phyloP scores from a whole-genome alignment of 805 yeast genomes.

The Diddensiella transvaalensis region DNA sequence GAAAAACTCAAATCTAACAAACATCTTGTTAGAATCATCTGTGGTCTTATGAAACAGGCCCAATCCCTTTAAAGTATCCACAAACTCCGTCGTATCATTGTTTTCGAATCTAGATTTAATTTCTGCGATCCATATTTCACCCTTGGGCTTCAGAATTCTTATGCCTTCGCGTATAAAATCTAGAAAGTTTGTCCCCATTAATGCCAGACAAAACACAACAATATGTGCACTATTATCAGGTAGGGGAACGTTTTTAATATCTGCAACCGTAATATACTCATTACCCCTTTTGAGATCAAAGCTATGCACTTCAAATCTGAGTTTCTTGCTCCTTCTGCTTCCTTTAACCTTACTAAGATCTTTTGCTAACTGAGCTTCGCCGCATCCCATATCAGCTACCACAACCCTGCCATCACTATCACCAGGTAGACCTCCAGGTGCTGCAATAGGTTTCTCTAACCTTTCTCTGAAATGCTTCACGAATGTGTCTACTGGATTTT shows the following conservation, averaged over 20 bases:
- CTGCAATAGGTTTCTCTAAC: conserved; percentile 63
- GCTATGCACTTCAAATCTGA: conserved; percentile 64
- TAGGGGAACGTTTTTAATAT: conserved; percentile 85
- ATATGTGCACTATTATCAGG: conserved; percentile 73
- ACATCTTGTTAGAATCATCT: conserved; percentile 87
- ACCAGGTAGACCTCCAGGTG: conserved; percentile 92
- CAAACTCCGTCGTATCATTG: conserved; percentile 55
- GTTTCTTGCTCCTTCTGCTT: conserved; percentile 34
- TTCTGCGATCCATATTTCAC: conserved; percentile 97
- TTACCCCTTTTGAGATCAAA: conserved; percentile 91
- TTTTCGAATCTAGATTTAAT: conserved; percentile 89
- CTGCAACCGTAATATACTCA: conserved; percentile 92
- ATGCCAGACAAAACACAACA: conserved; percentile 89
- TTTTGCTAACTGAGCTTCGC: conserved; percentile 84
- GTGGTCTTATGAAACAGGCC: conserved; percentile 90
- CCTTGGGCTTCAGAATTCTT: conserved; percentile 81
- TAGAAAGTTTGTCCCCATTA: conserved; percentile 95
- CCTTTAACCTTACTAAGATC: conserved; percentile 49
- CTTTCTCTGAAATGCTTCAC: conserved; percentile 59
- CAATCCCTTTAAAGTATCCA: conserved; percentile 63
- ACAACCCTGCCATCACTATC: conserved; percentile 53
- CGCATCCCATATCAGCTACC: conserved; percentile 99
- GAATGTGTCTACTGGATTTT: conserved; percentile 93
- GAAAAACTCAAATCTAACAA: conserved; percentile 89
- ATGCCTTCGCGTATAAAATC: conserved; percentile 90